Evolutionary conservation across 2,329 filamentous ascomycete genomes (phyloP).

Genomic region (Aspergillus terreus): DNA sequence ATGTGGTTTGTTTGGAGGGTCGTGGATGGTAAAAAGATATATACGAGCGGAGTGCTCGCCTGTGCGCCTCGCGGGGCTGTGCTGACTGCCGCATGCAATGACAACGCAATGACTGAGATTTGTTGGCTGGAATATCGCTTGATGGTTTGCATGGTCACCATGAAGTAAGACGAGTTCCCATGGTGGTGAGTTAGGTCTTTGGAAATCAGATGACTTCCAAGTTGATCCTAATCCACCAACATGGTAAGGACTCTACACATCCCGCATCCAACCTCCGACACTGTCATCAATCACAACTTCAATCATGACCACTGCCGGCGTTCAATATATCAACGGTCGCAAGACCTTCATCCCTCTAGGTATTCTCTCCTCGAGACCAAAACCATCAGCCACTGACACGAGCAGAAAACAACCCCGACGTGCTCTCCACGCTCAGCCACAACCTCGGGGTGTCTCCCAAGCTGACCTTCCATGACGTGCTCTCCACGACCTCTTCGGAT

Average conservation of each 20-base stretch:
- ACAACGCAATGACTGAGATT: not conserved
- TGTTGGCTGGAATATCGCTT: not conserved
- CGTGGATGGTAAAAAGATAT: no score
- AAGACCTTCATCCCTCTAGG: conserved; percentile 34
- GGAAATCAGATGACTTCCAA: not conserved
- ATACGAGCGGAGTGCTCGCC: not conserved
- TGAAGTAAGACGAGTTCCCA: not conserved
- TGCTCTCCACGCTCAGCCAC: conserved; percentile 49
- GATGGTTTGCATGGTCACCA: not conserved
- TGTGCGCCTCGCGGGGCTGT: not conserved
- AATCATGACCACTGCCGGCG: conserved; percentile 9
- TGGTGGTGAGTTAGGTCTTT: not conserved
- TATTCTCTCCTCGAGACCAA: conserved; percentile 8
- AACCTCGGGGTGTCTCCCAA: conserved; percentile 46
- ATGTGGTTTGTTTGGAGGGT: not conserved
- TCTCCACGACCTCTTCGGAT: conserved; percentile 48
- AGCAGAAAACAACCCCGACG: conserved; percentile 54
- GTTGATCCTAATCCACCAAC: not conserved
- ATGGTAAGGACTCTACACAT: not conserved
- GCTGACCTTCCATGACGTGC: conserved; percentile 53
- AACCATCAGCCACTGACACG: conserved; percentile 13
- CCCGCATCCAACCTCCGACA: not conserved
- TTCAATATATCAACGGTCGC: conserved; percentile 23
- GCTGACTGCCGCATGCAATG: not conserved
- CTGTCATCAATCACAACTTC: not conserved